Evolutionary conservation across 495 filamentous ascomycete species (phyloP), one percentile per base, ranked within the genome.

Genomic region (Aspergillus bertholletiae): DNA sequence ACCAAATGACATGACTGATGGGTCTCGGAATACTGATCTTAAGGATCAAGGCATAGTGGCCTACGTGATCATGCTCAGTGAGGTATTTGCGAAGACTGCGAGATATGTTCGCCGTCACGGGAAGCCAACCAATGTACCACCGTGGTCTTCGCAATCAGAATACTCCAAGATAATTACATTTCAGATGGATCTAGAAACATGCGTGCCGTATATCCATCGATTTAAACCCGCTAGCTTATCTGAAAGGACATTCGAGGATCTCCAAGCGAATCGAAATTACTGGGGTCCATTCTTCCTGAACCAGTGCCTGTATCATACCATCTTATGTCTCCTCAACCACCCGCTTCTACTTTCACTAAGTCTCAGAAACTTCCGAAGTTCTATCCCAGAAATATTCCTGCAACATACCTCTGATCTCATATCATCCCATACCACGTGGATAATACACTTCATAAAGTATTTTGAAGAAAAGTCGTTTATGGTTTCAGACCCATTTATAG

Each of bases 241-340:
- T 5, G 66, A 76, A n/a, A 63, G 69, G 18, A 68, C 73, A 0
- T 26, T 60, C 2, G 73, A 78, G 23, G 69, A 76, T 7, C 56
- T 79, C 2, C 65, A 76, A 35, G 49, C 59, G 0, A 68, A 73
- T 53, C 66, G 75, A 11, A 68, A 74, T 35, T 78, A 76, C 60
- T 78, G 75, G 75, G 74, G 73, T 0, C 74, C 76, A 3, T 79
- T 74, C 71, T 69, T 79, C 43, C 50, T 78, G 28, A 72, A 76
- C 41, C 76, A 79, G 47, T 74, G 77, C 51, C 57, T 79, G 34
- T 79, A 79, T 48, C 76, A 79, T 54, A 78, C 76, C 12, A 78
- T 70, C 35, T 56, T 79, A 8, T 79, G 74, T 53, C 65, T 79
- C 7, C 62, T 79, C 21, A 78, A 78, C 18, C 76, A 79, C 53